phyloP scores from a whole-genome alignment of 2,329 filamentous ascomycete genomes.

The Fusarium illudens region DNA sequence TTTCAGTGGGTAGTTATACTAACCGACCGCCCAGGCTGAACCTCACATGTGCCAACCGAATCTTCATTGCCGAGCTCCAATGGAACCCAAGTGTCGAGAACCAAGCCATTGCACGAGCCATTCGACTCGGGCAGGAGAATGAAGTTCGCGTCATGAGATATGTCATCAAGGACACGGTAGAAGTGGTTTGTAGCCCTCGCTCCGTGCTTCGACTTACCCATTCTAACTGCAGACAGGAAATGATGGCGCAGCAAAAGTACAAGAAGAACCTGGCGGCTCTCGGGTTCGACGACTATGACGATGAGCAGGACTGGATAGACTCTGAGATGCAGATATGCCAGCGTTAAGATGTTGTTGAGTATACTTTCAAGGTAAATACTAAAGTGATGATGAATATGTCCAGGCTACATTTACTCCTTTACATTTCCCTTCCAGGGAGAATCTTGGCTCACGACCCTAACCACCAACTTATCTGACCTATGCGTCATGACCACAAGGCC shows the following conservation, averaged over 20 bases:
- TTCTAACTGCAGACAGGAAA: neutral
- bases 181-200: conserved; percentile 46
- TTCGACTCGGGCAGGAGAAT: conserved; percentile 56
- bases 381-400: no score
- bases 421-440: no score
- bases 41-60: conserved; percentile 56
- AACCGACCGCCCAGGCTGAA: conserved; percentile 49
- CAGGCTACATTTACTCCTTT: no score
- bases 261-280: neutral
- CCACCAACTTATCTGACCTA: neutral
- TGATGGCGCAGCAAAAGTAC: neutral
- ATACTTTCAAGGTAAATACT: no score
- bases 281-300: neutral
- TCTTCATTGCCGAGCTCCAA: conserved; percentile 62
- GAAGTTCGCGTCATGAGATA: conserved; percentile 57
- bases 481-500: neutral
- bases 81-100: conserved; percentile 64
- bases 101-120: conserved; percentile 59
- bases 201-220: accelerated
- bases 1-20: neutral
- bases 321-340: neutral
- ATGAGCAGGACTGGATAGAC: neutral
- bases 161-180: conserved; percentile 52
- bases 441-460: neutral
- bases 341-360: no score